phyloP scores from a whole-genome alignment of 164 flowering plant genomes.

The Nymphaea thermarum region DNA sequence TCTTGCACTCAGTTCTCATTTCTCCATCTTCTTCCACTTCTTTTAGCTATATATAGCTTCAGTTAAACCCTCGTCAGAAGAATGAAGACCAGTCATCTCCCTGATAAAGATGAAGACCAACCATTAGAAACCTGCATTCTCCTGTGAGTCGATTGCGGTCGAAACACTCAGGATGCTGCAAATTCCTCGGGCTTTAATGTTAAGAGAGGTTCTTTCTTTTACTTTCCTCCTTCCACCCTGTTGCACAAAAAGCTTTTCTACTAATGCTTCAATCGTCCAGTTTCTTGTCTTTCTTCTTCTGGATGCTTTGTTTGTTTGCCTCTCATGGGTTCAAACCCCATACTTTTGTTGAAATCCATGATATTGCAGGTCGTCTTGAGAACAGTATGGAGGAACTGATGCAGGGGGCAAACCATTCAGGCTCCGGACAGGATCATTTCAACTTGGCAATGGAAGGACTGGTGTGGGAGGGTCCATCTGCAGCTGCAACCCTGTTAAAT shows the following conservation, averaged over 20 bases:
- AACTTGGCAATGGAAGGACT: conserved; percentile 23
- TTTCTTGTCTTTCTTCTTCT: neutral
- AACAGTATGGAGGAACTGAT: neutral
- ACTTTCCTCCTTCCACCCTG: neutral
- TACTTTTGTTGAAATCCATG: neutral
- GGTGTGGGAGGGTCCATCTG: conserved; percentile 27
- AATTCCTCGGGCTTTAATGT: neutral
- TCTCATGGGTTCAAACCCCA: neutral
- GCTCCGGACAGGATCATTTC: neutral
- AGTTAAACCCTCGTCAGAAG: neutral
- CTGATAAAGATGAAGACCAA: neutral
- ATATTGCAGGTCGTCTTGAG: neutral
- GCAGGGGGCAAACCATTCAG: neutral
- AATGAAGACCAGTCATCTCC: neutral
- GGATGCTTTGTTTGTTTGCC: neutral
- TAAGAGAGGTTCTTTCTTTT: neutral
- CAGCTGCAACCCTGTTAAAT: neutral
- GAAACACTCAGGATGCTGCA: neutral
- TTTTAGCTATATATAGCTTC: neutral
- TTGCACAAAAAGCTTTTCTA: neutral
- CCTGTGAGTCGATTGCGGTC: neutral
- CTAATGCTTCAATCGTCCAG: neutral
- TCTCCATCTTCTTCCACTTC: neutral
- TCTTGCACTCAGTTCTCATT: neutral
- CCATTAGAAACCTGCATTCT: neutral